phyloP scores from a whole-genome alignment of 176 grass and related monocot genomes.

The Aegilops umbellulata region DNA sequence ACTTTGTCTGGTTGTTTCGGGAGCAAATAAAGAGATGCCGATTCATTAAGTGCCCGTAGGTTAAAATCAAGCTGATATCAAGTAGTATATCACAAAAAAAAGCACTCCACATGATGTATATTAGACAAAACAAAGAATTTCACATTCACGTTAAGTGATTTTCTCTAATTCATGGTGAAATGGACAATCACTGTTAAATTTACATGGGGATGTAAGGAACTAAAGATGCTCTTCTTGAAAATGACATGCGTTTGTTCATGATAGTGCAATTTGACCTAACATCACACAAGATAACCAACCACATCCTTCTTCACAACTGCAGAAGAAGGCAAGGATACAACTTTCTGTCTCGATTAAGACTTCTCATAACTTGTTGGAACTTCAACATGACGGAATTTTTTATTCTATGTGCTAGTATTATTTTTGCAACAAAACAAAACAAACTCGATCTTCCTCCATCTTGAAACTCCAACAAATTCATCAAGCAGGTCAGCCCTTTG shows the following conservation, averaged over 20 bases:
- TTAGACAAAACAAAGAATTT: too few species aligned
- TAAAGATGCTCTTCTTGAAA: not conserved
- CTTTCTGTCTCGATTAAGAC: not conserved
- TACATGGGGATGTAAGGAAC: not conserved
- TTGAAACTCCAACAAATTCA: not conserved
- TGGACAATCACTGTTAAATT: too few species aligned
- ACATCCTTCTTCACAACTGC: not conserved
- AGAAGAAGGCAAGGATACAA: not conserved
- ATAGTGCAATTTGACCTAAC: not conserved
- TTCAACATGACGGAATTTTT: not conserved
- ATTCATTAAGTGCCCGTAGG: too few species aligned
- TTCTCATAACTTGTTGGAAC: not conserved
- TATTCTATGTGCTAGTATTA: not conserved
- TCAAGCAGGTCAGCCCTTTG: slow-evolving; percentile 29
- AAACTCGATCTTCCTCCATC: not conserved
- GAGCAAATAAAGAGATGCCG: too few species aligned
- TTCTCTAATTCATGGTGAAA: too few species aligned
- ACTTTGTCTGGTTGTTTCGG: too few species aligned
- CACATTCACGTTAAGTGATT: too few species aligned
- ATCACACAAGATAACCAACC: not conserved
- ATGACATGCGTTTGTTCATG: not conserved
- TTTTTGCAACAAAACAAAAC: not conserved
- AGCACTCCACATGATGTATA: too few species aligned
- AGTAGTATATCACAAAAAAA: too few species aligned
- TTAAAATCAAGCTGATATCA: too few species aligned